Base-by-base conservation (phyloP, 2,329 filamentous ascomycete genomes). In the Alternaria gaisen region DNA sequence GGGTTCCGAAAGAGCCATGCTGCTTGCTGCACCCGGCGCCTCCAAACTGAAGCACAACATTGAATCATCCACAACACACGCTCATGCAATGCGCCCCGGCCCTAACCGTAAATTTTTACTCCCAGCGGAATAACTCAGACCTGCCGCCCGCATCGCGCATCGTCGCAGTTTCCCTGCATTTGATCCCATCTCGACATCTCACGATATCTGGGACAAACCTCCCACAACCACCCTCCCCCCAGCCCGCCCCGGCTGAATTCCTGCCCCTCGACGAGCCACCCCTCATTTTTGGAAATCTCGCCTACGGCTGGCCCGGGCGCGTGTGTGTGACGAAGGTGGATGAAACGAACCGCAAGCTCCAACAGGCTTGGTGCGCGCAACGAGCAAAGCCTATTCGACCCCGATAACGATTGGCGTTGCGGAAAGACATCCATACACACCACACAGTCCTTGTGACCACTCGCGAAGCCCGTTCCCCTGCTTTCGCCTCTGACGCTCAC, bases 381-480 rank as follows among this genome's bases (percentile, higher is more conserved):
- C 61, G 67, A 64, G 60, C 56, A 62, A 57, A 53, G 65, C 55
- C 58, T 54, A 66, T 60, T 61, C 52, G 58, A 68, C 66, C 63
- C 63, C 64, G 64, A 68, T 65, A 68, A 50, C 65, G 64, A 67
- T 70, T 69, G 67, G 66, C 66, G 60, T 61, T 56, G 56, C 62
- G 54, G 60, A 59, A 58, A 58, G 28, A 56, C 55, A 40, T 61
- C 54, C 58, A 55, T 44, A 55, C 61, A 43, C 63, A 53, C 58
- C 55, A 61, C 50, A 54, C 53, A 56, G 61, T 60, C 65, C 69
- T 63, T 71, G 69, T 72, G 71, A 73, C 71, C 63, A 65, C 64
- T 66, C 63, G 58, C 65, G 56, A 61, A 62, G 60, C 57, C 56
- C 57, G 52, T 48, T 65, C 63, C 61, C 58, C 65, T 55, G 57